phyloP scores from a whole-genome alignment of 345 rosid species.

The Gossypium rotundifolium region DNA sequence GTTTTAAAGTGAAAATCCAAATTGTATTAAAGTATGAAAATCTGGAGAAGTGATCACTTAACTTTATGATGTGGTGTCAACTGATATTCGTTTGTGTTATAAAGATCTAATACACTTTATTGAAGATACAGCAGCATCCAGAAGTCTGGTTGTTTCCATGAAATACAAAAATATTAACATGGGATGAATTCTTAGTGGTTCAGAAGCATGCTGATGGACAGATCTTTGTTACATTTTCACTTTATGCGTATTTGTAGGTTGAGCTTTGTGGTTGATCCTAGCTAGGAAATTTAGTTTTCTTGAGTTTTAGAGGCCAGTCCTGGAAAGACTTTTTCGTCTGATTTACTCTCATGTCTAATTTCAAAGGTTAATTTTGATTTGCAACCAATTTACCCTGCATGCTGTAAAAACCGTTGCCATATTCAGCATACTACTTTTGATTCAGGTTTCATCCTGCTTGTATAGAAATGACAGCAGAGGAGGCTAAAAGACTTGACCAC shows the following conservation, averaged over 20 bases:
- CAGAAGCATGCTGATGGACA: background rate
- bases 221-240: background rate
- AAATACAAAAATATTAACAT: background rate
- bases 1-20: background rate
- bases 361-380: background rate
- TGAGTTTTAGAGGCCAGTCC: background rate
- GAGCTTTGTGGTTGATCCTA: background rate
- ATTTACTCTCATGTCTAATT: slow-evolving; percentile 1
- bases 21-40: background rate
- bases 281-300: background rate
- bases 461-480: slow-evolving; percentile 81
- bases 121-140: background rate
- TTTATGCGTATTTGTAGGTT: background rate
- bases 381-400: slow-evolving; percentile 9
- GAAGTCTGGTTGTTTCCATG: no score
- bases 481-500: slow-evolving; percentile 71
- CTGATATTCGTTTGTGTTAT: background rate
- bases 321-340: background rate
- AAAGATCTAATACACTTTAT: background rate
- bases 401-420: slow-evolving; percentile 11
- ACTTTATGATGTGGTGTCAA: background rate
- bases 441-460: slow-evolving; percentile 99
- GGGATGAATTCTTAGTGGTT: background rate
- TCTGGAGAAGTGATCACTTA: background rate
- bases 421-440: slow-evolving; percentile 41